Conservation (phyloP, 495 filamentous ascomycete genomes). For the Podospora conica region DNA sequence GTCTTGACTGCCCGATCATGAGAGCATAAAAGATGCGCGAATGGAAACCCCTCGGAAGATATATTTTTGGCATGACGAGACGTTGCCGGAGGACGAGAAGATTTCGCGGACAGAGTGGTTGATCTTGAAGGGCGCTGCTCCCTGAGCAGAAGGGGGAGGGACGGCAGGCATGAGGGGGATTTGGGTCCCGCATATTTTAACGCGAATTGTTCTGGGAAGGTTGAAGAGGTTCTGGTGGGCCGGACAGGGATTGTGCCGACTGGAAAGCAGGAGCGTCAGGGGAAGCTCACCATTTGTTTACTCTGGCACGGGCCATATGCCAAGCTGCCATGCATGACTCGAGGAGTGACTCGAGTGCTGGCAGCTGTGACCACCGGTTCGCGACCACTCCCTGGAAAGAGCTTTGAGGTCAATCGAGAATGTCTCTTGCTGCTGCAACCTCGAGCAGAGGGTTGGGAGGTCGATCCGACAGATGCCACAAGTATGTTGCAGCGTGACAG, state of each 20-base stretch:
- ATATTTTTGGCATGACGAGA: conserved; percentile 71
- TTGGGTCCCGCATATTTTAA: conserved; percentile 76
- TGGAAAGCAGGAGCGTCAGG: no score
- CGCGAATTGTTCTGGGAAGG: conserved; percentile 58
- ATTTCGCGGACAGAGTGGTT: conserved; percentile 66
- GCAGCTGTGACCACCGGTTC: no score
- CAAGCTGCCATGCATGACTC: no score
- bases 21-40: conserved; percentile 58
- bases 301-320: no score
- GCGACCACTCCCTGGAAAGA: no score
- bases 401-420: no score
- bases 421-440: no score
- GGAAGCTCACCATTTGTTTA: no score
- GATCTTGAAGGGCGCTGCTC: conserved; percentile 85
- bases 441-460: no score
- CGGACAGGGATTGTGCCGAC: conserved; percentile 50
- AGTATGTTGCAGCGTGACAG: no score
- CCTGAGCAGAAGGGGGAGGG: conserved; percentile 75
- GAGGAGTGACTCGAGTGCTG: no score
- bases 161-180: conserved; percentile 83
- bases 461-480: no score
- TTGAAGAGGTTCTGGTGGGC: conserved; percentile 73
- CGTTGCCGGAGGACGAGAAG: conserved; percentile 31
- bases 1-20: conserved; percentile 77
- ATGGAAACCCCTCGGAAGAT: conserved; percentile 82